phyloP scores from a whole-genome alignment of 352 stramenopile genomes.

The Pythium aquatile region DNA sequence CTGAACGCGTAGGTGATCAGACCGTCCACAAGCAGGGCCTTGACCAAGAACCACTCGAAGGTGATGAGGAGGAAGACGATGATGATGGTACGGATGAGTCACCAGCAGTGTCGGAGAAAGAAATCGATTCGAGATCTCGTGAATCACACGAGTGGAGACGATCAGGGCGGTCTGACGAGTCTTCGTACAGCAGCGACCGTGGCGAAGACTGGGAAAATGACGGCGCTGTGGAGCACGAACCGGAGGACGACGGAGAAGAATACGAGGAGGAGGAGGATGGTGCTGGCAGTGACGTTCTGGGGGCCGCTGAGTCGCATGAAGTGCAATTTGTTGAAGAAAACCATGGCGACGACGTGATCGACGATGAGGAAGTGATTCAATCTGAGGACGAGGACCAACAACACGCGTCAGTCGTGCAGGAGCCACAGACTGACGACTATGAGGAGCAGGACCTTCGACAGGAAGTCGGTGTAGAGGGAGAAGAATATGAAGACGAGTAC shows the following conservation, averaged over 20 bases:
- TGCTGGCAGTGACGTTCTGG: background rate
- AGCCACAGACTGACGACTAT: background rate
- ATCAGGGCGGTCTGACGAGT: background rate
- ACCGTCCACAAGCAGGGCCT: background rate
- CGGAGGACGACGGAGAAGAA: slow-evolving; percentile 5
- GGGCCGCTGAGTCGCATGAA: background rate
- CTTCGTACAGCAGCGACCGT: background rate
- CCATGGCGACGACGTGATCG: background rate
- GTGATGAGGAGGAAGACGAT: background rate
- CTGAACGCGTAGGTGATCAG: background rate
- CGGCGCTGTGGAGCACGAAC: background rate
- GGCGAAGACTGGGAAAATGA: slow-evolving; percentile 12
- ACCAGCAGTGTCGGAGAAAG: slow-evolving; percentile 3
- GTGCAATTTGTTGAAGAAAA: background rate
- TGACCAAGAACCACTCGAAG: background rate
- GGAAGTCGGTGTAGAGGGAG: background rate
- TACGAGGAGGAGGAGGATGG: slow-evolving; percentile 2
- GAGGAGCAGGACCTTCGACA: background rate
- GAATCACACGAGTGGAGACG: slow-evolving; percentile 1
- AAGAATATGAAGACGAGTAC: background rate
- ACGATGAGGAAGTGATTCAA: background rate
- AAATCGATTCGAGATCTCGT: background rate
- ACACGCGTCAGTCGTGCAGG: background rate
- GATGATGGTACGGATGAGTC: slow-evolving; percentile 8
- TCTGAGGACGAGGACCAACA: background rate